A percentile compares a stretch with the other conserved stretches of the same genome.
Evolutionary conservation across 768 basidiomycete genomes (phyloP).

Genomic region (Dioszegia crocea): DNA sequence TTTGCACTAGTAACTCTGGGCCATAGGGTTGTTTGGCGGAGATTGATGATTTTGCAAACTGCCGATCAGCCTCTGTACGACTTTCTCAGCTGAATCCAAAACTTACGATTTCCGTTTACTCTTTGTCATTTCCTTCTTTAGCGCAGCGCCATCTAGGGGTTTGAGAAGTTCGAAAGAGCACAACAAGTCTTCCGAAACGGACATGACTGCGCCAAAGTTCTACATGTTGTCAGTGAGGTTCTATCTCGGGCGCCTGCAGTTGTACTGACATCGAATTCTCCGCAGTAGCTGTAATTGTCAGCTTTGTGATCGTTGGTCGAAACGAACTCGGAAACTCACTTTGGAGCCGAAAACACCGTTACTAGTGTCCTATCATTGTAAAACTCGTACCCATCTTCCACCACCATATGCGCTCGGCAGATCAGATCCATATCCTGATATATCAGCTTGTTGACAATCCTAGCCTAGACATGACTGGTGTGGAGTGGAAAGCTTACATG

Average conservation of each 20-base stretch:
- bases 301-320: not conserved
- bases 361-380: constrained; percentile 99
- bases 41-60: constrained; percentile 51
- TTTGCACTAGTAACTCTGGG: constrained; percentile 37
- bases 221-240: not conserved
- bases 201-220: constrained; percentile 54
- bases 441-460: too few relatives aligned
- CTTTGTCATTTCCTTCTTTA: constrained; percentile 98
- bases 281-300: constrained; percentile 46
- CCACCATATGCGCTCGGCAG: constrained; percentile 99
- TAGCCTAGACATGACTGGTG: not conserved
- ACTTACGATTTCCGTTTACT: constrained; percentile 92
- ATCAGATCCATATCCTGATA: constrained; percentile 89
- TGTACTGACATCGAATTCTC: constrained; percentile 44
- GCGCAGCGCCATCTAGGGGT: constrained; percentile 84
- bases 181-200: constrained; percentile 92
- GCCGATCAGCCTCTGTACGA: not conserved
- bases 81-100: too few relatives aligned
- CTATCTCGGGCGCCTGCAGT: not conserved
- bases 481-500: constrained; percentile 37
- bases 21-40: constrained; percentile 48
- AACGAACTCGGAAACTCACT: constrained; percentile 57
- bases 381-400: constrained; percentile 94
- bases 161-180: constrained; percentile 98
- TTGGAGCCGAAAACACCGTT: constrained; percentile 97